phyloP scores from a whole-genome alignment of 768 basidiomycete genomes.

The Phylloporus scabripes region DNA sequence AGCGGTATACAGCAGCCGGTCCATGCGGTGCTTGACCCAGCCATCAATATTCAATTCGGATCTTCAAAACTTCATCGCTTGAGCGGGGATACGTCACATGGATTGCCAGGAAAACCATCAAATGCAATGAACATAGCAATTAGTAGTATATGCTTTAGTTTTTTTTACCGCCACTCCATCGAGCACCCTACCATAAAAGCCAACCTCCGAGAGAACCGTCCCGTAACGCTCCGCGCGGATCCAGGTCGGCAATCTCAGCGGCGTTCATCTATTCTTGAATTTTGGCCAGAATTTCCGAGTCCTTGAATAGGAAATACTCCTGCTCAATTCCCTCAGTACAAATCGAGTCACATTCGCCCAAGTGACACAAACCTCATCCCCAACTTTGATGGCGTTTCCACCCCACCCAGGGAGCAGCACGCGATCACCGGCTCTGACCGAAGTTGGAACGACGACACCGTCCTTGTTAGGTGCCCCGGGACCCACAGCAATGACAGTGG shows the following conservation, averaged over 20 bases:
- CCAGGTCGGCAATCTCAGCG: neutral
- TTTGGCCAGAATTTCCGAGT: constrained; percentile 93
- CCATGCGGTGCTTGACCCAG: neutral
- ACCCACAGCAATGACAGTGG: constrained; percentile 92
- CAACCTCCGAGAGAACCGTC: constrained; percentile 1
- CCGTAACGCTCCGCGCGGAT: neutral
- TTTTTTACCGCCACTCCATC: constrained; percentile 5
- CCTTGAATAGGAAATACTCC: constrained; percentile 96
- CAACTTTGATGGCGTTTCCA: constrained; percentile 91
- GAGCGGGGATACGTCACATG: constrained; percentile 29
- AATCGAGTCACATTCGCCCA: neutral
- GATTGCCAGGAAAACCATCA: constrained; percentile 16
- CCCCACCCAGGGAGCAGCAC: constrained; percentile 97
- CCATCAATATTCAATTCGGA: neutral
- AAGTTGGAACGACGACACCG: constrained; percentile 65
- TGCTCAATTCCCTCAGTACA: constrained; percentile 29
- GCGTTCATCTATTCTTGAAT: constrained; percentile 70
- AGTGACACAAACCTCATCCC: constrained; percentile 73
- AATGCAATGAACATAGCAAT: constrained; percentile 22
- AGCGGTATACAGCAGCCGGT: neutral
- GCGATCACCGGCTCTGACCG: constrained; percentile 84
- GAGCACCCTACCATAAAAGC: too few relatives aligned
- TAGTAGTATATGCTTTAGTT: constrained; percentile 12
- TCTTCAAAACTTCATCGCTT: neutral
- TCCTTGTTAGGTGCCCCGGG: constrained; percentile 92